Evolutionary conservation across 169 alveolate species (phyloP).

Genomic region (Plasmodium falciparum): DNA sequence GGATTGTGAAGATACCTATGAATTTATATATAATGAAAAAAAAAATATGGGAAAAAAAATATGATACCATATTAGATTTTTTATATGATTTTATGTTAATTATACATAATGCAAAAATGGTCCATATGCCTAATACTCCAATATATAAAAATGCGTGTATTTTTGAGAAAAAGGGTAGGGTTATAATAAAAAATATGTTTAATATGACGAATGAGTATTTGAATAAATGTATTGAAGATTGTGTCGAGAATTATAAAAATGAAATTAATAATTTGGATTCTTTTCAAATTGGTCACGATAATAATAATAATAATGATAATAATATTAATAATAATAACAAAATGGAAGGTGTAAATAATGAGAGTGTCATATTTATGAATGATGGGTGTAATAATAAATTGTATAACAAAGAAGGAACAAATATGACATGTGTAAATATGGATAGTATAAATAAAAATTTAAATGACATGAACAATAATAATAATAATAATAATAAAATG

Average conservation of each 20-base stretch:
- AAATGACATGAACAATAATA: not conserved
- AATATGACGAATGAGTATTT: slow-evolving; percentile 54
- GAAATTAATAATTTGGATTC: not conserved
- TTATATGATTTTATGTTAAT: slow-evolving; percentile 79
- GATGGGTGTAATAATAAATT: too few relatives aligned
- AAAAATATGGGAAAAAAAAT: slow-evolving; percentile 80
- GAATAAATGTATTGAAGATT: slow-evolving; percentile 34
- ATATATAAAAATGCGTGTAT: slow-evolving; percentile 79
- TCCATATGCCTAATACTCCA: slow-evolving; percentile 85
- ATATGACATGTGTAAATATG: not conserved
- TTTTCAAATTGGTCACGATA: not conserved
- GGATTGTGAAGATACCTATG: slow-evolving; percentile 87
- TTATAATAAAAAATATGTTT: slow-evolving; percentile 71
- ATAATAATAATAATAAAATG: not conserved
- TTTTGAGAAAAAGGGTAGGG: slow-evolving; percentile 80
- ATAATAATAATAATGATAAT: slow-evolving; percentile 2
- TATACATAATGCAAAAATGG: slow-evolving; percentile 82
- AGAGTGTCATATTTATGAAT: not conserved
- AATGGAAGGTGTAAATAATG: not conserved
- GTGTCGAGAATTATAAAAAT: slow-evolving; percentile 31
- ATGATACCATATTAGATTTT: slow-evolving; percentile 77
- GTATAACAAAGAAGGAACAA: not conserved
- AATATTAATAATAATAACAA: not conserved
- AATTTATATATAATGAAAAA: slow-evolving; percentile 78
- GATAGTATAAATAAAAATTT: not conserved